Base-by-base conservation (phyloP, 768 basidiomycete species). In the Pisolithus orientalis region DNA sequence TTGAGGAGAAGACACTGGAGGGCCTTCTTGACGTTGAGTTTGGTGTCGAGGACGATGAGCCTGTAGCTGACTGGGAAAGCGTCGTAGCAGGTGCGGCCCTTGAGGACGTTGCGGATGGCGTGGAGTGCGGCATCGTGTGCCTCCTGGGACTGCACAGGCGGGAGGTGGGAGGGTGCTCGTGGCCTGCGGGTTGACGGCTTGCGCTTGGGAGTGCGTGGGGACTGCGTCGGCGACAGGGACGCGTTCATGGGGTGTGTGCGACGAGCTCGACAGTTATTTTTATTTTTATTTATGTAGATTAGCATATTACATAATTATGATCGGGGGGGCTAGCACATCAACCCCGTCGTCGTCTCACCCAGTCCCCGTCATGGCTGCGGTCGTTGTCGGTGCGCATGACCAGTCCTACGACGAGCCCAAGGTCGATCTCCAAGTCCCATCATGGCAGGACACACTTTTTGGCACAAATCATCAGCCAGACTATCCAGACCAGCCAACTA, bases 11-110 rank as follows among this genome's bases (percentile, higher is more conserved):
- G 79, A 62, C 87, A 95, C 66, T 93, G 81, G 31, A 99, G 70
- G 11, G 94, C 94, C 67, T 94, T 93, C 74, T 94, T 95, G 49
- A 98, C 94, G 64, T 89, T 93, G 61, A 99, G 80, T 68, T 92
- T 89, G 44, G 89, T 94, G 70, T 99, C 96, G 51, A 99, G 81
- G 25, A 98, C 94, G 66, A 99, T 97, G 62, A 98, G 79, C 61
- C 95, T 79, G 73, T 94, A 99, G 70, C 85, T 89, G 73, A 98
- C 91, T 25, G 96, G 96, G 62, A 99, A 94, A 31, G 95, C 93
- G 70, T 98, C 95, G 73, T 98, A 99, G 58, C 85, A 84, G 16
- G 85, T 89, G 62, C 90, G 83, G 53, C 85, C 80, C 62, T 82
- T 87, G 72, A 98, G 84, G 70, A 93, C 90, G 48, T 70, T 70